Evolutionary conservation across 345 rosid species (phyloP).

Genomic region (Moringa oleifera): DNA sequence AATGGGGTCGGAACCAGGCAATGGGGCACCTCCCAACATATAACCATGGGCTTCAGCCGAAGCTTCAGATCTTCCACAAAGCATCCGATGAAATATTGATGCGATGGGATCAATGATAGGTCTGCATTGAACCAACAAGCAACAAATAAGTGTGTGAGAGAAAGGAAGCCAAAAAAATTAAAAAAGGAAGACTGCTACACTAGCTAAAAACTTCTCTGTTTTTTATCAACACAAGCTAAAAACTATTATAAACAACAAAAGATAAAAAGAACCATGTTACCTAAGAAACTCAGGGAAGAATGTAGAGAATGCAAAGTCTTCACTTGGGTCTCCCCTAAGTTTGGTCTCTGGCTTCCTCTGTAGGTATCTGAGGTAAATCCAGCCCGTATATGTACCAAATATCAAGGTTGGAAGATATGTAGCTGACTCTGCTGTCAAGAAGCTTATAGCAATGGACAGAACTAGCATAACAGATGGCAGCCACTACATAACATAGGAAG

Average conservation of each 20-base stretch:
- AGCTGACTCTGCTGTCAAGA: conserved; percentile 65
- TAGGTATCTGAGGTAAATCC: conserved; percentile 89
- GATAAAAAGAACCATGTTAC: conserved; percentile 27
- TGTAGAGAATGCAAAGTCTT: conserved; percentile 86
- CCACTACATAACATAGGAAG: conserved; percentile 62
- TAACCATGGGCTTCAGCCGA: conserved; percentile 44
- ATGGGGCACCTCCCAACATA: conserved; percentile 52
- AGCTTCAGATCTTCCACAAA: conserved; percentile 66
- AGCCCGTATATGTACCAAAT: conserved; percentile 86
- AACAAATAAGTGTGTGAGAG: conserved; percentile 3
- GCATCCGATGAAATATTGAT: conserved; percentile 71
- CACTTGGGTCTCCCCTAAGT: conserved; percentile 89
- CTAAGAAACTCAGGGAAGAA: conserved; percentile 89
- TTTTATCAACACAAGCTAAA: no score
- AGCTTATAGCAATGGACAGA: conserved; percentile 64
- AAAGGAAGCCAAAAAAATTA: conserved; percentile 2
- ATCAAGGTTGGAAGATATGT: conserved; percentile 83
- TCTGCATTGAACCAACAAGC: conserved; percentile 31
- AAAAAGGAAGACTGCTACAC: not conserved
- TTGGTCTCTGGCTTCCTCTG: conserved; percentile 86
- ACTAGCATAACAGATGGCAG: conserved; percentile 70
- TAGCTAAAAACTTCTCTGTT: no score
- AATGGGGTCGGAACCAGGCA: conserved; percentile 93
- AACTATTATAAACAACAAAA: no score
- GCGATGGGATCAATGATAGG: conserved; percentile 84